Conservation (phyloP, 164 flowering plant genomes). For the Houttuynia cordata region DNA sequence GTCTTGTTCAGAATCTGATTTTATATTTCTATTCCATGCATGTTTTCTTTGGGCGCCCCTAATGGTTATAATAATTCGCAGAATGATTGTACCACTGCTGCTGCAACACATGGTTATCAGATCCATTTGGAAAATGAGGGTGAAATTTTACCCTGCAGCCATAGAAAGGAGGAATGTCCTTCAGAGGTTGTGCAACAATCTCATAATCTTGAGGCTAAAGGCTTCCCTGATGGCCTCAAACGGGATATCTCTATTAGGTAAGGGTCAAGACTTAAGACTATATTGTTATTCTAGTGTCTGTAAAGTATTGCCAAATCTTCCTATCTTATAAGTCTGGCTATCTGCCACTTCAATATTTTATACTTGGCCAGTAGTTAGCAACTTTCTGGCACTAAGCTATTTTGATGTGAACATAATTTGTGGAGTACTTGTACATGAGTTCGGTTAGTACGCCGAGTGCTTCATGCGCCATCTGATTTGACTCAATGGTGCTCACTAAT, state of each 20-base stretch:
- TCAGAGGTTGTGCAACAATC: conserved; percentile 3
- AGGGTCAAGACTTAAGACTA: neutral
- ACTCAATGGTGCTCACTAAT: no score
- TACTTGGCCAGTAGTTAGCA: no score
- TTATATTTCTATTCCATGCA: conserved; percentile 8
- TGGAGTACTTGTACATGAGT: no score
- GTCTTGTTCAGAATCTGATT: neutral
- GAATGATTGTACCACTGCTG: conserved; percentile 4
- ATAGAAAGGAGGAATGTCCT: conserved; percentile 1
- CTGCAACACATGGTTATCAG: conserved; percentile 4
- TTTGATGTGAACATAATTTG: no score
- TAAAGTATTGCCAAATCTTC: neutral
- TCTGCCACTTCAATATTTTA: no score
- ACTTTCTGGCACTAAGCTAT: no score
- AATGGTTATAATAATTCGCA: no score
- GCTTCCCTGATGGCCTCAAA: conserved; percentile 3
- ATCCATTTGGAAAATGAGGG: conserved; percentile 1
- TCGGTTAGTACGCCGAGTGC: no score
- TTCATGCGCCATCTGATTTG: no score
- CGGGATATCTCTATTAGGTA: conserved; percentile 10
- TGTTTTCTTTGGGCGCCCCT: neutral
- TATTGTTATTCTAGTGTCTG: neutral
- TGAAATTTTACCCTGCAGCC: conserved; percentile 6
- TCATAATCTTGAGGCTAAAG: conserved; percentile 1
- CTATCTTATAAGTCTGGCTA: neutral